Evolutionary conservation across 2,329 filamentous ascomycete species (phyloP).

Genomic region (Neurospora sp.): DNA sequence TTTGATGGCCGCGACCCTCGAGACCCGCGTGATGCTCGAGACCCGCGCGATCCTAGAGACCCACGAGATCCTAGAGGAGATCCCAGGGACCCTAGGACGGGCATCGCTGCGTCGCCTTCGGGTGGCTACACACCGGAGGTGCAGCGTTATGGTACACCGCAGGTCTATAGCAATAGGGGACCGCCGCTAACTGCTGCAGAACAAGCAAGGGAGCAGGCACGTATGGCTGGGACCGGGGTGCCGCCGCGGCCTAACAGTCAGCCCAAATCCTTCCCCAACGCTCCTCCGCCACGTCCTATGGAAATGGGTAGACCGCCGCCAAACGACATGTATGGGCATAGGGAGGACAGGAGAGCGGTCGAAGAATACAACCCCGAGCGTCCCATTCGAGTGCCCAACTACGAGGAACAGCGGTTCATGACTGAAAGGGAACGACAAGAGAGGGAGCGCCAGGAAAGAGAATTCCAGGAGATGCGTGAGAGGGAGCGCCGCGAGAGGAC

Average conservation of each 20-base stretch:
- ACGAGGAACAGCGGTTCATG: slow-evolving; percentile 45
- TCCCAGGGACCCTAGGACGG: slow-evolving; percentile 28
- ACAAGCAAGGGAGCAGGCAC: slow-evolving; percentile 30
- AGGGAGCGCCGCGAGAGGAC: slow-evolving; percentile 31
- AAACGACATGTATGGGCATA: slow-evolving; percentile 36
- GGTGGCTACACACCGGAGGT: slow-evolving; percentile 47
- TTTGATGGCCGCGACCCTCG: slow-evolving; percentile 30
- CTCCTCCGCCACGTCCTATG: slow-evolving; percentile 32
- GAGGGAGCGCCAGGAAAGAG: slow-evolving; percentile 33
- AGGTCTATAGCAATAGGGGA: slow-evolving; percentile 42
- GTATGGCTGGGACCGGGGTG: slow-evolving; percentile 25
- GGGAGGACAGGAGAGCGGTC: slow-evolving; percentile 36
- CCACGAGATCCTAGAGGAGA: not conserved
- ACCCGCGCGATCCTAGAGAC: slow-evolving; percentile 15
- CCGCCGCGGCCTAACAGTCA: slow-evolving; percentile 43
- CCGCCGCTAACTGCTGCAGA: slow-evolving; percentile 37
- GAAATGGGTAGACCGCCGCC: slow-evolving; percentile 35
- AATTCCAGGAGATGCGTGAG: slow-evolving; percentile 28
- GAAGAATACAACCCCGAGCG: slow-evolving; percentile 46
- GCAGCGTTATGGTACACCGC: slow-evolving; percentile 50
- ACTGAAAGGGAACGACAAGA: slow-evolving; percentile 30
- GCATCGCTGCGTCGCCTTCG: slow-evolving; percentile 38
- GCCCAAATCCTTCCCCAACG: slow-evolving; percentile 38
- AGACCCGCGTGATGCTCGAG: slow-evolving; percentile 15
- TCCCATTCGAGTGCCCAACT: slow-evolving; percentile 33